phyloP scores from a whole-genome alignment of 805 yeast species.

The Spathaspora hagerdaliae region DNA sequence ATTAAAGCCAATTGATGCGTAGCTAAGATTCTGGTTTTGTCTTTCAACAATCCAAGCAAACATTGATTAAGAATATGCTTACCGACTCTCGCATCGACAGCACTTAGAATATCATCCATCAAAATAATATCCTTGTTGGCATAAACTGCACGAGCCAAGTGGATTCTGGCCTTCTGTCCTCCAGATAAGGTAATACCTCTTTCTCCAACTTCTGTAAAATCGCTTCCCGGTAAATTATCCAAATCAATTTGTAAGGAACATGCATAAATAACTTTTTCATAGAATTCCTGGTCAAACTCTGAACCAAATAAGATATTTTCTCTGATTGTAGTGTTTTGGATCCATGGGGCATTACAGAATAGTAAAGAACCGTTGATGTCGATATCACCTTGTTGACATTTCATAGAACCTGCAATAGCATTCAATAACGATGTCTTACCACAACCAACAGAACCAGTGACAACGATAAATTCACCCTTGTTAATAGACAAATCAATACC shows the following conservation, averaged over 20 bases:
- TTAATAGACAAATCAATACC: conserved; percentile 50
- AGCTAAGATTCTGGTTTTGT: conserved; percentile 69
- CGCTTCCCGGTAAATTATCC: conserved; percentile 67
- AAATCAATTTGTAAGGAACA: conserved; percentile 69
- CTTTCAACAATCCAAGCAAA: conserved; percentile 51
- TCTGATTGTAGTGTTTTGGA: conserved; percentile 73
- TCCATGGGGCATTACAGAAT: conserved; percentile 73
- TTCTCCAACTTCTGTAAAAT: conserved; percentile 77
- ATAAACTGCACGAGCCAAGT: conserved; percentile 77
- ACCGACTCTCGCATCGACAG: conserved; percentile 88
- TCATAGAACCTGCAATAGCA: conserved; percentile 73
- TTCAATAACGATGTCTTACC: conserved; percentile 74
- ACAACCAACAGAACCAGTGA: conserved; percentile 78
- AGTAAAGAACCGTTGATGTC: conserved; percentile 50
- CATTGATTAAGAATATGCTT: conserved; percentile 70
- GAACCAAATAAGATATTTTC: conserved; percentile 72
- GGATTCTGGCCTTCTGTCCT: conserved; percentile 82
- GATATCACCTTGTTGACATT: conserved; percentile 48
- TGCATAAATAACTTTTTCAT: conserved; percentile 52
- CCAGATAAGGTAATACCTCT: conserved; percentile 85
- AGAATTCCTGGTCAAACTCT: conserved; percentile 47
- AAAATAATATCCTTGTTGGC: conserved; percentile 62
- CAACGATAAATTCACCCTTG: conserved; percentile 67
- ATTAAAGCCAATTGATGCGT: conserved; percentile 80
- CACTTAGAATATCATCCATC: conserved; percentile 77